A percentile compares a stretch with the other conserved stretches of the same genome.
Evolutionary conservation across 1,139 yeast species (phyloP).

Genomic region (Magnusiomyces fungicola): DNA sequence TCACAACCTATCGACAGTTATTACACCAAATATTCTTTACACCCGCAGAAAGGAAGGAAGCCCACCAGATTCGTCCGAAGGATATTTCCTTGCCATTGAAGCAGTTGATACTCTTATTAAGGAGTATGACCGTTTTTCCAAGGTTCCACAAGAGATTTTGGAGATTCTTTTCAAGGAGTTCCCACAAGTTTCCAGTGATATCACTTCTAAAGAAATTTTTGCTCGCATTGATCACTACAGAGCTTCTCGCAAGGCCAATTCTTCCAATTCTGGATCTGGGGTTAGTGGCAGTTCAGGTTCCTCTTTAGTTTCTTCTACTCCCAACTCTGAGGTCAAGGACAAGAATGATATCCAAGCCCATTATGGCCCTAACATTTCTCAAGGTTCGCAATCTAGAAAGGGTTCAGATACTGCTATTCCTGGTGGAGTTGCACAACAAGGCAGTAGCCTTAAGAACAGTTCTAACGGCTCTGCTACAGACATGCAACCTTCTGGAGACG

Average conservation of each 20-base stretch:
- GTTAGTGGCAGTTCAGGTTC: neutral
- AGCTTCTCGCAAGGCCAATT: slow-evolving; percentile 10
- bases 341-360: no score
- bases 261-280: neutral
- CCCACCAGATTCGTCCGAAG: slow-evolving; percentile 49
- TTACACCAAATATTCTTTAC: slow-evolving; percentile 85
- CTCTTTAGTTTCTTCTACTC: neutral
- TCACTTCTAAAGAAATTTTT: slow-evolving; percentile 30
- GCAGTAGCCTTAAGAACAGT: no score
- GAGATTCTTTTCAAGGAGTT: slow-evolving; percentile 20
- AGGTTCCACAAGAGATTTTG: slow-evolving; percentile 53
- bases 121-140: slow-evolving; percentile 70
- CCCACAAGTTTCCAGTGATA: neutral
- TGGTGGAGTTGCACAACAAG: neutral
- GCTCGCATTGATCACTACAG: slow-evolving; percentile 24
- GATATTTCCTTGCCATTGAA: slow-evolving; percentile 72
- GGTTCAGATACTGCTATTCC: neutral
- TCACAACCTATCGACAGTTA: slow-evolving; percentile 90
- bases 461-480: no score
- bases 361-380: no score
- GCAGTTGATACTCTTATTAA: slow-evolving; percentile 81
- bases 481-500: no score
- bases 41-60: slow-evolving; percentile 24
- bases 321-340: neutral
- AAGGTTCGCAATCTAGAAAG: no score